Evolutionary conservation across 2,329 filamentous ascomycete genomes (phyloP).

Genomic region (Talaromyces sp.): DNA sequence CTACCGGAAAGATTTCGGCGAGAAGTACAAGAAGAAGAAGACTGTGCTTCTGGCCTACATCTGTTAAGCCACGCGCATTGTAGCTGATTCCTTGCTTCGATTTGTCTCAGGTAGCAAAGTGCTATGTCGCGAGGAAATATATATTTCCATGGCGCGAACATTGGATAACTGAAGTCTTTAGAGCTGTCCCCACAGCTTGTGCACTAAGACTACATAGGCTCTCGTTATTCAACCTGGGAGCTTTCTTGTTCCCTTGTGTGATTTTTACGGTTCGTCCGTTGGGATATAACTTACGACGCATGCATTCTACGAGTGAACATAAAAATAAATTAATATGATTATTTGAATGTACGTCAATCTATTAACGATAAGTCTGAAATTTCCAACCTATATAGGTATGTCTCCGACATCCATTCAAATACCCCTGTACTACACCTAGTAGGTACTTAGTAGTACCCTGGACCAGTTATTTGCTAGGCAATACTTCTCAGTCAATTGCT

Average conservation of each 20-base stretch:
- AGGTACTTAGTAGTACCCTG: too few species aligned
- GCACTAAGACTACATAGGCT: too few species aligned
- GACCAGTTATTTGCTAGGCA: too few species aligned
- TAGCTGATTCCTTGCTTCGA: background rate
- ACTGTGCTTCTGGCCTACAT: constrained; percentile 80
- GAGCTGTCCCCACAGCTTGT: too few species aligned
- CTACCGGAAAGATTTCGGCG: constrained; percentile 87
- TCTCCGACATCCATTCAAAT: too few species aligned
- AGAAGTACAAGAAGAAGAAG: constrained; percentile 94
- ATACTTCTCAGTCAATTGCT: too few species aligned
- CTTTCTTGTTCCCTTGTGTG: background rate
- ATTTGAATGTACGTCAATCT: too few species aligned
- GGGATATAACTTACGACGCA: constrained; percentile 5
- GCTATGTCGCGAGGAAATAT: background rate
- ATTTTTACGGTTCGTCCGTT: background rate
- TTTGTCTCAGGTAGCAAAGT: background rate
- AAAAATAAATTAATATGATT: constrained; percentile 5
- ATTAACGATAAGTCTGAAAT: too few species aligned
- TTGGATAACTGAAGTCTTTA: too few species aligned
- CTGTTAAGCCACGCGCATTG: constrained; percentile 51
- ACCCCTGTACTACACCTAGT: too few species aligned
- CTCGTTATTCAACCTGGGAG: too few species aligned
- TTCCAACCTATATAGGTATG: too few species aligned
- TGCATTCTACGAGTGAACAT: constrained; percentile 19
- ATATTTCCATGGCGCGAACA: background rate